These are phyloP conservation scores for Cercospora sp. DNA, from an alignment of 2,329 filamentous ascomycete species.

Conservation along the genomic window DNA sequence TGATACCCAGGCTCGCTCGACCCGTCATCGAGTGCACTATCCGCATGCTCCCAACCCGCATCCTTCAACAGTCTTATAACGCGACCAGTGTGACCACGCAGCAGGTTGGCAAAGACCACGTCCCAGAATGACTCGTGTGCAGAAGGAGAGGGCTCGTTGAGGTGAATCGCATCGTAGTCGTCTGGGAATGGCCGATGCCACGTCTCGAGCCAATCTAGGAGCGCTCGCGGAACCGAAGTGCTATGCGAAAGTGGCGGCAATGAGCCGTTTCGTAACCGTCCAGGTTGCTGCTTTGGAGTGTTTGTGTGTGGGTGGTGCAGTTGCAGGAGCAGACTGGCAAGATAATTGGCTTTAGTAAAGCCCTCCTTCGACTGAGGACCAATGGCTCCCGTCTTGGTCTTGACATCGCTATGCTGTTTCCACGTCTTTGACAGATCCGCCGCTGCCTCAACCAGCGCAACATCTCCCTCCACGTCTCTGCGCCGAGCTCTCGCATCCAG, in stretches of 20 bases:
- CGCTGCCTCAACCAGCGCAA: constrained; percentile 28
- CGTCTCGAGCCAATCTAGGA: constrained; percentile 79
- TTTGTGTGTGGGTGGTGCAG: constrained; percentile 67
- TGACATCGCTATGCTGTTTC: constrained; percentile 27
- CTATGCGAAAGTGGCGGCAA: constrained; percentile 8
- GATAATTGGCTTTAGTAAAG: constrained; percentile 72
- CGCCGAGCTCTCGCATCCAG: constrained; percentile 39
- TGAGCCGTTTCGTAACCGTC: constrained; percentile 5
- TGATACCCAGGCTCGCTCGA: constrained; percentile 67
- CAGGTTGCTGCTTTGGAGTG: constrained; percentile 25
- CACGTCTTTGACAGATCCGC: constrained; percentile 35
- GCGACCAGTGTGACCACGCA: constrained; percentile 71
- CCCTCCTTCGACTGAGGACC: constrained; percentile 54
- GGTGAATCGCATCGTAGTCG: constrained; percentile 65
- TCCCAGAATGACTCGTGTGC: constrained; percentile 83
- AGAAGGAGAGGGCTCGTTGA: constrained; percentile 69
- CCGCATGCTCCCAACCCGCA: constrained; percentile 77
- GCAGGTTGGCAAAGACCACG: constrained; percentile 68
- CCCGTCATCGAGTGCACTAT: constrained; percentile 59
- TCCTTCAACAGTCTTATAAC: constrained; percentile 68
- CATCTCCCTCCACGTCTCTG: constrained; percentile 26
- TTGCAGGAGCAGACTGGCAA: constrained; percentile 75
- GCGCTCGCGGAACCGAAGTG: constrained; percentile 63
- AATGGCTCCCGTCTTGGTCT: constrained; percentile 36
- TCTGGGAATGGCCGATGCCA: constrained; percentile 71